phyloP scores from a whole-genome alignment of 2,329 filamentous ascomycete genomes.

The Talaromyces sp. region DNA sequence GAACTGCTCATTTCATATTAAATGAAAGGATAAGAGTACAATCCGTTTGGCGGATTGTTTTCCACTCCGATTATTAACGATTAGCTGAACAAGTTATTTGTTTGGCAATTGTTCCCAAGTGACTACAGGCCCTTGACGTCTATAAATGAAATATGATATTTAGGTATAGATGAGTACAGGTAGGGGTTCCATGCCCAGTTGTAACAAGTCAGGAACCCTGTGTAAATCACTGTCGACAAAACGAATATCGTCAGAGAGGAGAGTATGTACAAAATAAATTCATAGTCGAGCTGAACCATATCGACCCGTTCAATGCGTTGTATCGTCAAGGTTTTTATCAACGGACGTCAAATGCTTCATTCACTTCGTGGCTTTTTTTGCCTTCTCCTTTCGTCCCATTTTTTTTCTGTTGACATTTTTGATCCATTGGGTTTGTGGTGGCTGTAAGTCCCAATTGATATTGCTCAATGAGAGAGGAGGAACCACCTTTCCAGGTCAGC shows the following conservation, averaged over 20 bases:
- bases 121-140: not conserved
- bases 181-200: not conserved
- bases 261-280: not conserved
- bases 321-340: not conserved
- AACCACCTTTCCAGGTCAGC: not conserved
- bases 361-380: not conserved
- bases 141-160: not conserved
- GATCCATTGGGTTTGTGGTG: not conserved
- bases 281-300: not conserved
- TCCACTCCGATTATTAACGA: too few relatives aligned
- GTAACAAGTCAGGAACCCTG: not conserved
- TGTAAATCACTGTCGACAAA: not conserved
- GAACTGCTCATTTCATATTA: not conserved
- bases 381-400: not conserved
- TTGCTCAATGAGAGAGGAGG: not conserved
- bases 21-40: too few relatives aligned
- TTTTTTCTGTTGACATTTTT: not conserved
- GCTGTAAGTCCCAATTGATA: not conserved
- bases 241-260: not conserved
- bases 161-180: not conserved
- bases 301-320: not conserved
- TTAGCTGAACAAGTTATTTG: too few relatives aligned
- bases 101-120: not conserved
- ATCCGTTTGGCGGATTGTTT: too few relatives aligned
- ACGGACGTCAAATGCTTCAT: not conserved